phyloP scores from a whole-genome alignment of 257 asterid genomes.

The Lithospermum erythrorhizon region DNA sequence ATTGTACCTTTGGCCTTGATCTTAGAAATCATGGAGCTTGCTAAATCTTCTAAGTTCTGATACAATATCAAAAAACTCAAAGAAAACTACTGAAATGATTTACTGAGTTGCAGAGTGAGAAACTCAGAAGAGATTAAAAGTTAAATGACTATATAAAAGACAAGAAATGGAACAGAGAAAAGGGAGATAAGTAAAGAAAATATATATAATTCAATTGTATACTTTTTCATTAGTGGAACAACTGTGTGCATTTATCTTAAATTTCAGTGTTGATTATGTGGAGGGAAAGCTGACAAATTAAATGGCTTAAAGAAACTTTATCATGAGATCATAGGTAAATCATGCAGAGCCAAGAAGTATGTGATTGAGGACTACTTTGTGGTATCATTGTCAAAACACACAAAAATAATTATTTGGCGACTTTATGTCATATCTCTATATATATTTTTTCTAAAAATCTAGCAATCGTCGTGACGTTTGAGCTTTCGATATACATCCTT shows the following conservation, averaged over 20 bases:
- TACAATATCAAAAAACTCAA: not conserved
- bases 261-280: slow-evolving; percentile 6
- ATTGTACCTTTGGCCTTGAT: not conserved
- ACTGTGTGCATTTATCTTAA: not conserved
- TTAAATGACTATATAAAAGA: slow-evolving; percentile 4
- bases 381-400: no score
- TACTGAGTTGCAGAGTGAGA: not conserved
- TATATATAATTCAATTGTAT: not conserved
- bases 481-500: no score
- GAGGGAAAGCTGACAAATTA: slow-evolving; percentile 17
- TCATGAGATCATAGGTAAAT: not conserved
- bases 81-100: not conserved
- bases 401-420: no score
- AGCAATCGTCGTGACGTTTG: no score
- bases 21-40: not conserved
- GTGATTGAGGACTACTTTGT: not conserved
- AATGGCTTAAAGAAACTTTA: slow-evolving; percentile 8
- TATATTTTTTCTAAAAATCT: no score
- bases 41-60: not conserved
- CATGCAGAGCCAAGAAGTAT: slow-evolving; percentile 4
- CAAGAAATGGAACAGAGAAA: slow-evolving; percentile 1
- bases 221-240: slow-evolving; percentile 5
- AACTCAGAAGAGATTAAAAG: not conserved
- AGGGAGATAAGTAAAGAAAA: slow-evolving; percentile 7
- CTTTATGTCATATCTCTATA: no score